Evolutionary conservation across 257 asterid species (phyloP).

Genomic region (Nicotiana noctiflora): DNA sequence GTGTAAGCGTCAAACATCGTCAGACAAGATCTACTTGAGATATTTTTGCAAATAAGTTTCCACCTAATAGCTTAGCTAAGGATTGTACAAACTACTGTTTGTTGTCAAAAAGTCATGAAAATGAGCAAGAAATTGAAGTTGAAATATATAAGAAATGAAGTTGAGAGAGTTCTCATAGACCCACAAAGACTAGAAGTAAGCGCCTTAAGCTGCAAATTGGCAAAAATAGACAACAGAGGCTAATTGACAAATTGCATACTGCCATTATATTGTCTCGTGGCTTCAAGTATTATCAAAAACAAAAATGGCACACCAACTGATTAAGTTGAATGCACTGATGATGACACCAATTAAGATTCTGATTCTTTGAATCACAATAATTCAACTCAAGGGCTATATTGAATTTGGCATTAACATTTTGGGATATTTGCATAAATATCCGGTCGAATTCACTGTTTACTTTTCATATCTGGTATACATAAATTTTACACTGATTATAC

Average conservation of each 20-base stretch:
- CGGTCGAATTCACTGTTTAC: too few relatives aligned
- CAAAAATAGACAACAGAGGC: not conserved
- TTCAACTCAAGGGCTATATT: not conserved
- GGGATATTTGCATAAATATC: too few relatives aligned
- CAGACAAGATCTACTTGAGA: not conserved
- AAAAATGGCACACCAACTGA: not conserved
- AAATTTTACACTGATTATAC: too few relatives aligned
- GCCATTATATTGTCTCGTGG: not conserved
- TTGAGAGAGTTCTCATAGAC: not conserved
- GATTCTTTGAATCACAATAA: not conserved
- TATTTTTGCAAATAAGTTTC: not conserved
- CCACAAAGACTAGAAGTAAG: not conserved
- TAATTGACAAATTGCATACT: not conserved
- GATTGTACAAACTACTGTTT: not conserved
- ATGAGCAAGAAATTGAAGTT: not conserved
- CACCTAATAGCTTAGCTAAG: not conserved
- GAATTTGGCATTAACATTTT: not conserved
- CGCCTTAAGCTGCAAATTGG: not conserved
- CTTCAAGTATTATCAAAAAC: not conserved
- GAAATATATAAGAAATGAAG: not conserved
- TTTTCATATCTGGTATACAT: too few relatives aligned
- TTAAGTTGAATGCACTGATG: not conserved
- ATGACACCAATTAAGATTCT: not conserved
- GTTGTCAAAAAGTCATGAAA: not conserved
- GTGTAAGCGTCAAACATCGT: not conserved